Evolutionary conservation across 345 rosid genomes (phyloP).

Genomic region (Triadica sebifera): DNA sequence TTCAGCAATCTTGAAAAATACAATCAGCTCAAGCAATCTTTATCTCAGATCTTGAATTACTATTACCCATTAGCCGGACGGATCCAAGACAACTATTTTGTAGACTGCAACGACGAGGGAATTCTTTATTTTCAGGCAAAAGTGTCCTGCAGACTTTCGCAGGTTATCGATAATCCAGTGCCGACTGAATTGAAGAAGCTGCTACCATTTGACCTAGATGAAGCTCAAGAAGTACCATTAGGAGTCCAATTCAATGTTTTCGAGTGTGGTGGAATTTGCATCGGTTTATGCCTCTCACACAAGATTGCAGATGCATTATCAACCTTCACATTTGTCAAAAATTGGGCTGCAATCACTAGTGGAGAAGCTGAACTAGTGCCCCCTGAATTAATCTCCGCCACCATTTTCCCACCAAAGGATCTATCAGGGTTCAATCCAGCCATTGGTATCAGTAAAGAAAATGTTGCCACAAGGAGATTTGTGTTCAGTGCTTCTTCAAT

Average conservation of each 20-base stretch:
- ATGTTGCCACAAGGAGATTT: slow-evolving; percentile 14
- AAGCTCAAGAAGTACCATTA: slow-evolving; percentile 6
- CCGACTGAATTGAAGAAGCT: slow-evolving; percentile 25
- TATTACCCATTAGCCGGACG: slow-evolving; percentile 57
- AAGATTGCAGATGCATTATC: slow-evolving; percentile 43
- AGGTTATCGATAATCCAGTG: slow-evolving; percentile 12
- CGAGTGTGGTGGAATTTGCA: slow-evolving; percentile 45
- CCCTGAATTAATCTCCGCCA: slow-evolving; percentile 15
- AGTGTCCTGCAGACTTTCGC: slow-evolving; percentile 22
- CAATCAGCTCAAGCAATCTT: slow-evolving; percentile 35
- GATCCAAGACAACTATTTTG: slow-evolving; percentile 23
- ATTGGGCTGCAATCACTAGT: slow-evolving; percentile 29
- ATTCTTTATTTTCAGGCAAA: slow-evolving; percentile 19
- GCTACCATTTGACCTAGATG: slow-evolving; percentile 22
- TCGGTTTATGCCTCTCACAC: slow-evolving; percentile 39
- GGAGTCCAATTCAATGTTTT: slow-evolving; percentile 41
- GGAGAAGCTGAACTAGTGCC: slow-evolving; percentile 4
- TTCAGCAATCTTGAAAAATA: slow-evolving; percentile 4
- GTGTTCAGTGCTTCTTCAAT: slow-evolving; percentile 11
- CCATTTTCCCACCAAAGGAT: slow-evolving; percentile 21
- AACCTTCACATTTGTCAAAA: slow-evolving; percentile 31
- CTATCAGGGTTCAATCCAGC: slow-evolving; percentile 16
- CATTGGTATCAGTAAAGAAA: slow-evolving; percentile 7
- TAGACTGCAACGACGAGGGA: slow-evolving; percentile 36
- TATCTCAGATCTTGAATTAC: slow-evolving; percentile 38